phyloP scores from a whole-genome alignment of 371 early-diverging fungal genomes.

The Phascolomyces articulosus region DNA sequence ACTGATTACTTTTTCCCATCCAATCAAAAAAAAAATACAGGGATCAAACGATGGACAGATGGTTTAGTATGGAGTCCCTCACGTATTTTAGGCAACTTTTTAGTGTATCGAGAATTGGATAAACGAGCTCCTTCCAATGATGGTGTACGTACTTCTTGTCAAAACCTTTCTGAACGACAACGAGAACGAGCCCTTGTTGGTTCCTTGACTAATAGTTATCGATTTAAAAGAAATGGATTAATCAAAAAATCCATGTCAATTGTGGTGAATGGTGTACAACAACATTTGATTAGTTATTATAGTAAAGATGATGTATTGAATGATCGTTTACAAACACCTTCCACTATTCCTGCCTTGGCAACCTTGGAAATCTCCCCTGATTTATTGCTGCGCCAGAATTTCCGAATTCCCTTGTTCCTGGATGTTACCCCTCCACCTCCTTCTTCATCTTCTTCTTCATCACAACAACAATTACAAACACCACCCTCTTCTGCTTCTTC shows the following conservation, averaged over 20 bases:
- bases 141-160: conserved; percentile 5
- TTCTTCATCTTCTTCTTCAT: not conserved
- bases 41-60: conserved; percentile 90
- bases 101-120: conserved; percentile 79
- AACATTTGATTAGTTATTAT: conserved; percentile 88
- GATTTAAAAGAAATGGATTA: conserved; percentile 77
- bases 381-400: conserved; percentile 56
- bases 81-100: conserved; percentile 77
- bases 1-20: not conserved
- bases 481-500: not conserved
- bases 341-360: conserved; percentile 50
- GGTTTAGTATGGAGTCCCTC: conserved; percentile 87
- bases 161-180: conserved; percentile 25
- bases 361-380: conserved; percentile 55
- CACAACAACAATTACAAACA: not conserved
- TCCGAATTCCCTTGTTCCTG: conserved; percentile 43
- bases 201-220: conserved; percentile 62
- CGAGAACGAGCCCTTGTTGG: conserved; percentile 65
- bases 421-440: conserved; percentile 1
- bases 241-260: conserved; percentile 88
- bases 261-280: conserved; percentile 70
- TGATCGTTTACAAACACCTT: conserved; percentile 54
- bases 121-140: conserved; percentile 45
- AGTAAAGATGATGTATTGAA: conserved; percentile 71
- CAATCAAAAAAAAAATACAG: conserved; percentile 35